phyloP scores from a whole-genome alignment of 192 early-diverging fungal genomes.

The Umbelopsis isabellina region DNA sequence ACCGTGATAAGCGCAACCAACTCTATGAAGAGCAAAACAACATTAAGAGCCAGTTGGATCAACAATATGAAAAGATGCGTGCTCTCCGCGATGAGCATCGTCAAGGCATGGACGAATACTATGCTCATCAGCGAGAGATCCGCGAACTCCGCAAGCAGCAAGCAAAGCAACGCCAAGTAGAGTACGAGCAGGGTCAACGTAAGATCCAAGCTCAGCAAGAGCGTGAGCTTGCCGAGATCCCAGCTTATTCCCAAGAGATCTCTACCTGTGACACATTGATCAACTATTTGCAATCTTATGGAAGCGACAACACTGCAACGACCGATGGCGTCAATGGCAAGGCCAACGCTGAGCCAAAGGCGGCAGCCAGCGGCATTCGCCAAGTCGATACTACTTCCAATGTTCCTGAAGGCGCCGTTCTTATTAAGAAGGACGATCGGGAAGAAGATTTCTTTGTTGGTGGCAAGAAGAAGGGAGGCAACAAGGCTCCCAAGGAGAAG shows the following conservation, averaged over 20 bases:
- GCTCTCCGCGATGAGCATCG: slow-evolving; percentile 73
- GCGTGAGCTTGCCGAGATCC: slow-evolving; percentile 84
- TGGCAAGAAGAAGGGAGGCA: slow-evolving; percentile 66
- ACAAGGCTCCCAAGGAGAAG: slow-evolving; percentile 52
- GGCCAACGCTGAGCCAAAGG: slow-evolving; percentile 29
- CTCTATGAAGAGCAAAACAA: slow-evolving; percentile 73
- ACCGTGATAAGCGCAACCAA: slow-evolving; percentile 65
- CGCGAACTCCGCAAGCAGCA: slow-evolving; percentile 67
- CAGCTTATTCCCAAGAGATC: slow-evolving; percentile 89
- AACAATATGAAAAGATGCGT: slow-evolving; percentile 67
- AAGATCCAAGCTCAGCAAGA: slow-evolving; percentile 71
- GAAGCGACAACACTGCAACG: slow-evolving; percentile 45
- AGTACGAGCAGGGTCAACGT: slow-evolving; percentile 70
- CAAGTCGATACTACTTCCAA: slow-evolving; percentile 60
- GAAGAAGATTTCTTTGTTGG: slow-evolving; percentile 84
- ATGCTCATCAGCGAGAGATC: slow-evolving; percentile 69
- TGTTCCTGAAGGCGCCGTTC: slow-evolving; percentile 76
- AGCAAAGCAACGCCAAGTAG: slow-evolving; percentile 68
- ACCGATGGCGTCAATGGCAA: slow-evolving; percentile 38
- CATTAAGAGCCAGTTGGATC: slow-evolving; percentile 73
- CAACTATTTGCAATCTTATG: slow-evolving; percentile 64
- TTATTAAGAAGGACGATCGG: slow-evolving; percentile 73
- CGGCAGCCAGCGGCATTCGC: slow-evolving; percentile 50
- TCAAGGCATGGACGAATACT: slow-evolving; percentile 73
- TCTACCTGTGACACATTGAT: slow-evolving; percentile 80